Evolutionary conservation across 1,284 basidiomycete genomes (phyloP), one percentile per base, ranked within the genome.

Genomic region (Volvariella surrecta): DNA sequence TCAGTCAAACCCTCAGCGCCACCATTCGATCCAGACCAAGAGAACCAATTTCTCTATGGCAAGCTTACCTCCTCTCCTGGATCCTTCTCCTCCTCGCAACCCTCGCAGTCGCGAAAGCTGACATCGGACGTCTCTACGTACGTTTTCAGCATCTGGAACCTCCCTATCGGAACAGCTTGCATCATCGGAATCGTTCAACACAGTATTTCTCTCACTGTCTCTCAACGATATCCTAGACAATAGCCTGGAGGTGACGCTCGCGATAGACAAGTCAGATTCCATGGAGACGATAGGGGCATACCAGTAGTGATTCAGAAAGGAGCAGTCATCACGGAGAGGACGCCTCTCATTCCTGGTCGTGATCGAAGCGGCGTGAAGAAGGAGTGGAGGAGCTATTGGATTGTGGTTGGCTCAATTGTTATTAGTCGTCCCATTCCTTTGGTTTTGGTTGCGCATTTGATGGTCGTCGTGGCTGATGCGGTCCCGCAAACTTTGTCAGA

Each of bases 371-470:
- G 48, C 39, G 40, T 42, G 46, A 47, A 42, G 38, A 44, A 39
- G 54, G 15, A 62, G 67, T 45, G 63, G 57, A 44, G 57, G 51
- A 32, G 63, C 60, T 15, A 64, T 69, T 32, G 67, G 69, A 28
- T 81, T 75, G 70, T 87, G 84, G 82, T 67, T 81, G 30, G 49
- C 73, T 17, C 77, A 86, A 53, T 58, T 82, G 34, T 38, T 83
- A 6, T 47, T 83, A 11, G 64, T 71, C 0, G 68, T 84, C 2
- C 78, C 0, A 48, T 78, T 2, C 76, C 80, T 0, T 67, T 77
- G 11, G 66, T 80, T 15, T 52, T 85, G 35, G 48, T 80, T n/a
- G 67, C 64, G 38, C 79, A 85, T 50, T 61, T 83, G 18, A 58
- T 63, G 2, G 52, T 74, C 20, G 49, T 82, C 35, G 44, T 79